Base-by-base conservation (phyloP, 352 stramenopile species). In the Globisporangium megalacanthum region DNA sequence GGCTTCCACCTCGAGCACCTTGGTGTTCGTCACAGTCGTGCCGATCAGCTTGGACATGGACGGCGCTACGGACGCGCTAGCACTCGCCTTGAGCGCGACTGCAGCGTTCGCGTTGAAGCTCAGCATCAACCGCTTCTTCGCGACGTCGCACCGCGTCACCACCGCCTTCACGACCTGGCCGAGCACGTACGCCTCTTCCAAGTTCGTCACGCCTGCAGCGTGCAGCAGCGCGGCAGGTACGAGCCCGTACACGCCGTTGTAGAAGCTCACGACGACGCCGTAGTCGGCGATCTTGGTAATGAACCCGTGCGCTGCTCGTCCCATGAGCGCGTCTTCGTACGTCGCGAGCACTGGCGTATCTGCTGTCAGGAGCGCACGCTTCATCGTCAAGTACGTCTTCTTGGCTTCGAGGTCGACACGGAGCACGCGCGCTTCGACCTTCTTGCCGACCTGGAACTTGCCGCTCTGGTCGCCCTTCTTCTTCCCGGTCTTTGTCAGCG, bases 181-280 rank as follows among this genome's bases (percentile, higher is more conserved):
- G 6, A 89, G 45, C 20, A 81, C 74, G 63, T 96, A 97, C 25
- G 84, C 86, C 42, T 96, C 79, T 33, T 88, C 76, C 8, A 96
- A 68, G 57, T 94, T 88, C 7, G 73, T 66, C 47, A 97, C 89
- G 14, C 89, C 89, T 4, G 88, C 86, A 46, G 88, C 67, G 29
- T 79, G 75, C 29, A 99, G 68, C 57, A 94, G 80, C 45, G 77
- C 81, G 3, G 89, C 88, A 0, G 86, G 89, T 6, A 98, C 90
- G 35, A 96, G 70, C 29, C 96, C 96, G 65, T 98, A 96, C 25
- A 98, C 91, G 54, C 93, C 92, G 66, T 97, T 96, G 81, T 95
- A 98, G 65, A 99, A 99, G 44, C 83, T 98, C 29, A 99, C 90
- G 56, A 94, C 93, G 15, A 99, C 71, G 22, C 93, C 92, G 56